A percentile compares a stretch with the other conserved stretches of the same genome.
phyloP scores from a whole-genome alignment of 768 basidiomycete genomes.

The Serpula lacrymans region DNA sequence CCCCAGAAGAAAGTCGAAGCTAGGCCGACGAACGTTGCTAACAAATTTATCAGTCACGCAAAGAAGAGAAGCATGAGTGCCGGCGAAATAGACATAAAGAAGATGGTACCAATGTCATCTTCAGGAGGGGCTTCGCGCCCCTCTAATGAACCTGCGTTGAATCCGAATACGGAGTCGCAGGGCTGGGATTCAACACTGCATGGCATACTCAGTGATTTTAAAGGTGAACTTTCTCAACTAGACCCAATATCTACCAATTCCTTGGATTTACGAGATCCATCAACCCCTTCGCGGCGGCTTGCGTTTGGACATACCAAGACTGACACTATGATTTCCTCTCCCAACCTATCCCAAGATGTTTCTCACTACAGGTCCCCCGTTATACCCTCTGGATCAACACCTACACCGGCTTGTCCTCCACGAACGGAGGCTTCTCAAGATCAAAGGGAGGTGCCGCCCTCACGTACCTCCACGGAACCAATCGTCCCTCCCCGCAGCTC shows the following conservation, averaged over 20 bases:
- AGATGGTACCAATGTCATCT: constrained; percentile 34
- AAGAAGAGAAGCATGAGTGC: constrained; percentile 76
- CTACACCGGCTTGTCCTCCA: constrained; percentile 22
- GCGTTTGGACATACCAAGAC: constrained; percentile 34
- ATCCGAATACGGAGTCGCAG: constrained; percentile 18
- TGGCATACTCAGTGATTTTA: constrained; percentile 70
- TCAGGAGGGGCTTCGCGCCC: constrained; percentile 35
- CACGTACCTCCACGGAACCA: constrained; percentile 42
- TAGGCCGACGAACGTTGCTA: constrained; percentile 20
- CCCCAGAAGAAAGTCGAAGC: constrained; percentile 28
- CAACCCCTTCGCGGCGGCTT: constrained; percentile 48
- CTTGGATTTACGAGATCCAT: constrained; percentile 66
- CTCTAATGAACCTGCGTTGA: constrained; percentile 21
- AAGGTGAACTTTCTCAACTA: constrained; percentile 66
- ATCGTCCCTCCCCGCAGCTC: constrained; percentile 27
- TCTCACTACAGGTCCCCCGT: constrained; percentile 17
- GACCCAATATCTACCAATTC: constrained; percentile 50
- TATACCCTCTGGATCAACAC: constrained; percentile 11
- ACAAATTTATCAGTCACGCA: constrained; percentile 26
- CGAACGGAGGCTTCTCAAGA: constrained; percentile 21
- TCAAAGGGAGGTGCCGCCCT: constrained; percentile 20
- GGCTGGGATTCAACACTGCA: constrained; percentile 47
- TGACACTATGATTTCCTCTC: constrained; percentile 27
- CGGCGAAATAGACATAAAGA: constrained; percentile 58
- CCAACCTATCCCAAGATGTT: constrained; percentile 10